phyloP scores from a whole-genome alignment of 1,284 basidiomycete species.

The Ceratobasidium sp. region DNA sequence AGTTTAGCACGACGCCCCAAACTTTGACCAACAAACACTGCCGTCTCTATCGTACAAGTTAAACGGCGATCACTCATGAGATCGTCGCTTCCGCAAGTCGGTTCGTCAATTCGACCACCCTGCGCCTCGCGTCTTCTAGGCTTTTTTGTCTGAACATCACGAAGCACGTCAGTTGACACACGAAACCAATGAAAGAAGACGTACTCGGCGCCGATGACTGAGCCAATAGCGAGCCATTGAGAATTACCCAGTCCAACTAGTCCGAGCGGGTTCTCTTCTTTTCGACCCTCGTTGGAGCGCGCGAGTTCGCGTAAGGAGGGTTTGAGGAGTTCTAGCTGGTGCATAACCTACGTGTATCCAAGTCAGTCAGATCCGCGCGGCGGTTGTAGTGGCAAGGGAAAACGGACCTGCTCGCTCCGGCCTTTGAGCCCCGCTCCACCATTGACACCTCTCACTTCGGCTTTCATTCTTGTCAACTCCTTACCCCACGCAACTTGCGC shows the following conservation, averaged over 20 bases:
- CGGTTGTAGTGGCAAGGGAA: neutral
- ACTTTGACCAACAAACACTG: no score
- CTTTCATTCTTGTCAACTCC: conserved; percentile 86
- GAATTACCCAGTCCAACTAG: conserved; percentile 38
- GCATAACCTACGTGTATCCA: conserved; percentile 47
- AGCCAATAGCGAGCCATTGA: conserved; percentile 39
- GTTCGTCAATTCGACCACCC: conserved; percentile 28
- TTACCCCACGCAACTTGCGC: conserved; percentile 78
- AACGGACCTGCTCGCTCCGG: conserved; percentile 47
- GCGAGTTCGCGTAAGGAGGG: conserved; percentile 41
- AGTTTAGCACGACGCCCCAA: no score
- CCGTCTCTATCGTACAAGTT: neutral
- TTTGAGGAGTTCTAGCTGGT: conserved; percentile 50
- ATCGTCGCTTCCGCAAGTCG: conserved; percentile 36
- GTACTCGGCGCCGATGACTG: conserved; percentile 40
- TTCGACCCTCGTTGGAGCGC: conserved; percentile 30
- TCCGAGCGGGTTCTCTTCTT: conserved; percentile 41
- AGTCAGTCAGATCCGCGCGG: neutral
- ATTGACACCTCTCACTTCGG: conserved; percentile 66
- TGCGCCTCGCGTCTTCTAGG: conserved; percentile 40
- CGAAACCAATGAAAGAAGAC: neutral
- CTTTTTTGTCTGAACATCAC: conserved; percentile 38
- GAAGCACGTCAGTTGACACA: neutral
- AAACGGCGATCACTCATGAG: conserved; percentile 13
- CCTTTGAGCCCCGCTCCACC: conserved; percentile 45